Evolutionary conservation across 2,329 filamentous ascomycete genomes (phyloP).

Genomic region (Trichophyton mentagrophytes): DNA sequence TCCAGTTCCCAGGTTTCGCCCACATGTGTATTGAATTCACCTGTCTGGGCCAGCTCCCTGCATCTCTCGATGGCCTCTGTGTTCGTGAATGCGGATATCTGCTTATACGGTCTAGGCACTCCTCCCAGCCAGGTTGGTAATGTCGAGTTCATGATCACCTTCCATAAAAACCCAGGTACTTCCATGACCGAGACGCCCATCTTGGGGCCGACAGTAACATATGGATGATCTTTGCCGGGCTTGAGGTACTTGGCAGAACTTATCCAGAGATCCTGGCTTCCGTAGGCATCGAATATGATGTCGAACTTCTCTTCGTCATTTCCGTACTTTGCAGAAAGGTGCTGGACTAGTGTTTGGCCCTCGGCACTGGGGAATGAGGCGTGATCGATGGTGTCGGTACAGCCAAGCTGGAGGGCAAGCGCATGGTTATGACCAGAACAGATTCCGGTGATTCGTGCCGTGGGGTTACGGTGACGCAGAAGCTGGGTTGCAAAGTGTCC

Average conservation of each 20-base stretch:
- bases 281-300: slow-evolving; percentile 10
- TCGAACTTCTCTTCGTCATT: slow-evolving; percentile 7
- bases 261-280: slow-evolving; percentile 11
- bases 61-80: slow-evolving; percentile 9
- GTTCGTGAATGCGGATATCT: slow-evolving; percentile 10
- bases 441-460: slow-evolving; percentile 9
- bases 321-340: slow-evolving; percentile 5
- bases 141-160: slow-evolving; percentile 10
- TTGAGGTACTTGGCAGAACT: slow-evolving; percentile 8
- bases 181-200: neutral
- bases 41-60: slow-evolving; percentile 6
- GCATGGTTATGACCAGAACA: slow-evolving; percentile 8
- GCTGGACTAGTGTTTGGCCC: slow-evolving; percentile 1
- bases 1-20: slow-evolving; percentile 7
- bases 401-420: slow-evolving; percentile 8
- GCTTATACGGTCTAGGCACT: slow-evolving; percentile 9
- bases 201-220: slow-evolving; percentile 10
- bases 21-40: slow-evolving; percentile 6
- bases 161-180: slow-evolving; percentile 9
- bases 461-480: slow-evolving; percentile 6
- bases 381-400: slow-evolving; percentile 10
- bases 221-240: slow-evolving; percentile 7
- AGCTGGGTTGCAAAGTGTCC: slow-evolving; percentile 10
- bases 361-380: slow-evolving; percentile 8
- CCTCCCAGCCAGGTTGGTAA: slow-evolving; percentile 9